Evolutionary conservation across 2,329 filamentous ascomycete genomes (phyloP), one percentile per base, ranked within the genome.

Genomic region (Aspergillus pseudoviridinutans): DNA sequence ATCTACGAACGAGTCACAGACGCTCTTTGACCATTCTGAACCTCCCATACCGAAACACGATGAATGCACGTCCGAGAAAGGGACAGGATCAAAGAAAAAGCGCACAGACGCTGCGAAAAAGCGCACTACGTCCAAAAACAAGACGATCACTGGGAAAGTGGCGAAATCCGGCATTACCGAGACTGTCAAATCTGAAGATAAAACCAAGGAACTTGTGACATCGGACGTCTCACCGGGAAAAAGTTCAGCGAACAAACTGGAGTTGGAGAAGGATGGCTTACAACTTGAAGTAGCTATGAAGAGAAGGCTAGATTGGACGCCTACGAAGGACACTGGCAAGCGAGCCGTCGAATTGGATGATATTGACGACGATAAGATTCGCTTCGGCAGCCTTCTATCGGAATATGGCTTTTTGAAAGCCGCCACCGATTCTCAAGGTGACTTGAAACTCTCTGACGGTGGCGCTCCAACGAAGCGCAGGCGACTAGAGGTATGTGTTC

Each of bases 301-400:
- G 49, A 79, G 88, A 58, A 80, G 85, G 58, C 67, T 75, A 14
- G 80, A 87, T 57, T 92, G 89, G 89, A 92, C 89, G 1, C 89
- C 88, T 2, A 82, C 85, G 3, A 79, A 77, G 50, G 68, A 77
- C 35, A 78, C 77, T 46, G 64, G 62, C 1, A 57, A 68, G 3
- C 58, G 68, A 56, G 64, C 60, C 42, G 61, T 60, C 32, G 63
- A 66, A 42, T 57, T 64, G 32, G 60, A 59, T 7, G 57, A 57
- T 25, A 52, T 55, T 20, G 51, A 47, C 1, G 51, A 56, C 28
- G 53, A 47, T 20, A n/a, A n/a, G n/a, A 51, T 4, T 14, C 52
- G 64, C 9, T 76, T 79, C 57, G 63, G 70, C 4, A 65, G 71
- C 53, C 51, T 79, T 28, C 50, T 80, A 41, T 74, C 70, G 4